Evolutionary conservation across 495 filamentous ascomycete species (phyloP).

Genomic region (Cercophora newfieldiana): DNA sequence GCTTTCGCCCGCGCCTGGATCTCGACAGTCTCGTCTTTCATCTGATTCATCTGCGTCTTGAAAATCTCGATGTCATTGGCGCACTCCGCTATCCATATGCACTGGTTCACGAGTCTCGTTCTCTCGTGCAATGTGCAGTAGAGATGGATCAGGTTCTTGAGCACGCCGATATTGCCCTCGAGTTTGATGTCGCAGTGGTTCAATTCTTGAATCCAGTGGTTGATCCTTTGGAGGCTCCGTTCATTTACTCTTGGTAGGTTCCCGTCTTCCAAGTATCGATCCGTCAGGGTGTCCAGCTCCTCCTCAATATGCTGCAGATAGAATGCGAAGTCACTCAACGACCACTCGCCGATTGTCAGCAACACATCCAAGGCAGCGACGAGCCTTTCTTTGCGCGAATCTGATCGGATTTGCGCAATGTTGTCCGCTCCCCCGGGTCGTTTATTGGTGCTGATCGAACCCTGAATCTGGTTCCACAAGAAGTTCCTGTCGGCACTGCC

Average conservation of each 20-base stretch:
- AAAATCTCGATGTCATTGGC: background rate
- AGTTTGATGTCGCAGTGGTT: background rate
- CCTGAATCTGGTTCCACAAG: background rate
- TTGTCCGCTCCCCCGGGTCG: background rate
- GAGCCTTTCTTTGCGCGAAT: background rate
- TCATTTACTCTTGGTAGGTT: background rate
- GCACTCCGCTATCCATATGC: background rate
- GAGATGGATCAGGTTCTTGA: background rate
- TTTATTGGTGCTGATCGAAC: background rate
- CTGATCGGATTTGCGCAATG: background rate
- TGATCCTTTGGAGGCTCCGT: background rate
- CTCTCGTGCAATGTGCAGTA: background rate
- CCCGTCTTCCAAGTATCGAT: background rate
- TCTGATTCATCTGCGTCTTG: background rate
- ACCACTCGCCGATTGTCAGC: background rate
- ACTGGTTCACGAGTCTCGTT: background rate
- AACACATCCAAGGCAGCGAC: background rate
- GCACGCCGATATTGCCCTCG: background rate
- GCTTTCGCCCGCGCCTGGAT: background rate
- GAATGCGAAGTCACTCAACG: background rate
- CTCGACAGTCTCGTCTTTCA: background rate
- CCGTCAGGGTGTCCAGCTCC: background rate
- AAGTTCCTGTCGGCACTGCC: background rate
- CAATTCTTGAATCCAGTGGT: background rate
- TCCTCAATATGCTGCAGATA: background rate